Percentiles rank a stretch among this genome's conserved stretches.
These are phyloP conservation scores for Fusarium napiforme DNA, from an alignment of 2,329 filamentous ascomycete species.

Conservation along the genomic window DNA sequence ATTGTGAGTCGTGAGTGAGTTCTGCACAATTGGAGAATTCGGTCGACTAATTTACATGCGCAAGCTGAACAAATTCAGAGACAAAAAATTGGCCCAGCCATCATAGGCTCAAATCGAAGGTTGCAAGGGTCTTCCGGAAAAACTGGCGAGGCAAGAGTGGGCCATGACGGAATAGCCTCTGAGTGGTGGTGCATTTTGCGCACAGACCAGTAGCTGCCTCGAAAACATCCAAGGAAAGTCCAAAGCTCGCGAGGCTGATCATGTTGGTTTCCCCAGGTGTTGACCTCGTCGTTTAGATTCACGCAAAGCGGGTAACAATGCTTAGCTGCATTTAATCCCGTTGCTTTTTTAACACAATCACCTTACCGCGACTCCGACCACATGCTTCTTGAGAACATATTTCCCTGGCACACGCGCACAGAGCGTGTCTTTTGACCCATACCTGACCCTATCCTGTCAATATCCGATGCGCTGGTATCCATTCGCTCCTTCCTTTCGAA, in stretches of 20 bases:
- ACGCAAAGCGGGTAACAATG: conserved; percentile 36
- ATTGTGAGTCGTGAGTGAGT: conserved; percentile 60
- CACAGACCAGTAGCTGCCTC: conserved; percentile 35
- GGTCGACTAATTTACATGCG: not conserved
- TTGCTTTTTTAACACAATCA: not conserved
- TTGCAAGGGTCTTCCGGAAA: conserved; percentile 44
- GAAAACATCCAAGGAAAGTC: conserved; percentile 33
- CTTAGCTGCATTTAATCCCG: conserved; percentile 35
- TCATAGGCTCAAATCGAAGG: conserved; percentile 34
- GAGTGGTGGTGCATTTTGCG: conserved; percentile 34
- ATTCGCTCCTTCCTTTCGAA: conserved; percentile 45
- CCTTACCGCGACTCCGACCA: not conserved
- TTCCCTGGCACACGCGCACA: conserved; percentile 8
- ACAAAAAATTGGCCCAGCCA: conserved; percentile 44
- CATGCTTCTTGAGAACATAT: not conserved
- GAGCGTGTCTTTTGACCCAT: conserved; percentile 18
- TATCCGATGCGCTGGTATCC: conserved; percentile 43
- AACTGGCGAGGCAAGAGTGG: conserved; percentile 43
- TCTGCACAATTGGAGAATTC: conserved; percentile 9
- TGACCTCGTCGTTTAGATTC: conserved; percentile 33
- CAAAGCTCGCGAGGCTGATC: conserved; percentile 41
- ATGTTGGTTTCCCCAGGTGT: conserved; percentile 39
- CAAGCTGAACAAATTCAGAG: conserved; percentile 33
- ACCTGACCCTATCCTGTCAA: conserved; percentile 6
- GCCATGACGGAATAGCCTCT: conserved; percentile 42